Conservation (phyloP, 139 green algal species). For the Eudorina sp. region DNA sequence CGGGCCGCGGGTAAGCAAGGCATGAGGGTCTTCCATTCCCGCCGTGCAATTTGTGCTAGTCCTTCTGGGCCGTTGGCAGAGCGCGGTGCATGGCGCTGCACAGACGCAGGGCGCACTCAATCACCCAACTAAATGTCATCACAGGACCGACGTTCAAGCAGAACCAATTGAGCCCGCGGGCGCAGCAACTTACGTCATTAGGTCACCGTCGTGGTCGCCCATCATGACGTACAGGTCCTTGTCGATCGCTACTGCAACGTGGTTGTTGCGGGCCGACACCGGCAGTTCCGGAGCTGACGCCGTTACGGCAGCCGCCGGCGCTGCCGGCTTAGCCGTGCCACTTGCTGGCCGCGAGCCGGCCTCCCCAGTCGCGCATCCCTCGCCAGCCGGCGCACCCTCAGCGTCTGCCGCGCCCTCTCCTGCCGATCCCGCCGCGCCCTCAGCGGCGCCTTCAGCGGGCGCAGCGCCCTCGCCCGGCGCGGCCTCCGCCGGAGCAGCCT, state of each 20-base stretch:
- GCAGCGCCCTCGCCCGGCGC: background rate
- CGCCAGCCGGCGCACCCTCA: conserved; percentile 9
- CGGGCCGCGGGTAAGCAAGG: too few species aligned
- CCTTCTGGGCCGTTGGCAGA: too few species aligned
- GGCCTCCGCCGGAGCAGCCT: background rate
- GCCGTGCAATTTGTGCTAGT: too few species aligned
- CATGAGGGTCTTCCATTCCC: too few species aligned
- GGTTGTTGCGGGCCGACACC: conserved; percentile 44
- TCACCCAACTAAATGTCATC: too few species aligned
- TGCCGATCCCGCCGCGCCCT: background rate
- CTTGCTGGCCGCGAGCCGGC: conserved; percentile 20
- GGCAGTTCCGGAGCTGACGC: conserved; percentile 29
- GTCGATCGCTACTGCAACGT: conserved; percentile 65
- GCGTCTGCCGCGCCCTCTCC: background rate
- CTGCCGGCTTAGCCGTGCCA: background rate
- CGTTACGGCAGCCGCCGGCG: background rate
- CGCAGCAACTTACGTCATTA: conserved; percentile 56
- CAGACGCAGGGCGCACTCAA: too few species aligned
- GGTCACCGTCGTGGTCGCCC: conserved; percentile 72
- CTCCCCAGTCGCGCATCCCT: conserved; percentile 4
- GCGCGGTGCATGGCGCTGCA: too few species aligned
- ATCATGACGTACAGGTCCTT: conserved; percentile 74
- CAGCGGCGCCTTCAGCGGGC: conserved; percentile 11
- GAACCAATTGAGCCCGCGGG: too few species aligned
- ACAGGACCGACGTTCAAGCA: too few species aligned